These are phyloP conservation scores for Pseudovirgaria hyperparasitica DNA, from an alignment of 2,329 filamentous ascomycete genomes.

Conservation along the genomic window DNA sequence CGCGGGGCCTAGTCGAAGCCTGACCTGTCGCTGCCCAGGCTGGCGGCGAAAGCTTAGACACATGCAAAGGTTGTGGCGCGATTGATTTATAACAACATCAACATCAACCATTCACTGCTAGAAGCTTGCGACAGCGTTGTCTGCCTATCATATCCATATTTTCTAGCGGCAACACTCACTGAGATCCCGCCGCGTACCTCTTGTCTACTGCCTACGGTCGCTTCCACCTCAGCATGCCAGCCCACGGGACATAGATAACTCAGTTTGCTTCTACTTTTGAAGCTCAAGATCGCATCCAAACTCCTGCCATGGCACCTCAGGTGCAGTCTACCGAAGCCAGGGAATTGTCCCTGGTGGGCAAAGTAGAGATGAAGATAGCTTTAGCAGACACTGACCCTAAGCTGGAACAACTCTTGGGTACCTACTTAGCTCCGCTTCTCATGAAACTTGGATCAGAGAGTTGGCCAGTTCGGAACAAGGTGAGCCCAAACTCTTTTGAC, in stretches of 20 bases:
- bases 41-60: too few species aligned
- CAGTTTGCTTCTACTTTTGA: too few species aligned
- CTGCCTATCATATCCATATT: too few species aligned
- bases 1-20: too few species aligned
- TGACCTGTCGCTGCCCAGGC: too few species aligned
- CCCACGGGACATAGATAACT: too few species aligned
- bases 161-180: too few species aligned
- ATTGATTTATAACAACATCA: too few species aligned
- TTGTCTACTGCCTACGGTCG: constrained; percentile 2
- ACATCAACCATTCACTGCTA: too few species aligned
- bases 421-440: constrained; percentile 68
- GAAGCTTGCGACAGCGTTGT: too few species aligned
- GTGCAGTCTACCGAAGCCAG: constrained; percentile 52
- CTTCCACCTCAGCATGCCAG: constrained; percentile 13
- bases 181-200: too few species aligned
- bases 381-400: constrained; percentile 75
- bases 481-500: constrained; percentile 15
- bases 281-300: constrained; percentile 13
- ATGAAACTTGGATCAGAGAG: constrained; percentile 78
- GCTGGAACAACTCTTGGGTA: constrained; percentile 63
- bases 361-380: constrained; percentile 73
- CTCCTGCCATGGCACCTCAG: constrained; percentile 9
- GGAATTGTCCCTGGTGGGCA: constrained; percentile 72
- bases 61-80: too few species aligned
- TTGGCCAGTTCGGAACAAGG: constrained; percentile 67